Evolutionary conservation across 495 filamentous ascomycete species (phyloP), one percentile per base, ranked within the genome.

Genomic region (Oidiodendron maius): DNA sequence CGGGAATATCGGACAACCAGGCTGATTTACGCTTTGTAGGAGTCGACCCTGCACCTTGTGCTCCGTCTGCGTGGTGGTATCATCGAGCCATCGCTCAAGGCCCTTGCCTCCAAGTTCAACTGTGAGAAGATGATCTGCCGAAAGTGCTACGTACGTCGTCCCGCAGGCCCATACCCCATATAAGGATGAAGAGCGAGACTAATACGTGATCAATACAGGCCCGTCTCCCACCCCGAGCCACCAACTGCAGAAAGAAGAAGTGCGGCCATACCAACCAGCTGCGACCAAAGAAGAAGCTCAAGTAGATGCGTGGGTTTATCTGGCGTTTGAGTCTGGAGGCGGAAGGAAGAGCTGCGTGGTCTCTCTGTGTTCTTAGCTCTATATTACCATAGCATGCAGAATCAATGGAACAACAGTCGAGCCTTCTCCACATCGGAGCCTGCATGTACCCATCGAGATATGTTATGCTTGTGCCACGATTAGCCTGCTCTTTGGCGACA

Each of bases 61-160:
- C 91, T 98, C 68, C 90, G 93, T 80, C 91, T 98, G 60, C 91
- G 93, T 78, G 93, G 93, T 75, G 93, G 93, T 76, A 91, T 98
- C 77, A 98, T 98, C 66, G 93, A 98, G 80, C 93, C 93, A 63
- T 95, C 89, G 61, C 82, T 98, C 63, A 98, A 98, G 83, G 94
- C 89, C 51, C 84, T 98, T 56, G 93, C 93, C 58, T 86, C 82
- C 76, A 96, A 96, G 80, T 97, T 90, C 83, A 98, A 98, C 80
- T 96, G 91, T 85, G 93, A 98, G 55, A 98, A 98, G 86, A 87
- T 87, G 82, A 95, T 98, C 74, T 98, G 93, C 86, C 91, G 93
- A 77, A 96, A 98, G 83, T 98, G 91, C 84, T 96, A 96, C 71
- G 87, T 90, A 78, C 59, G 83, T 82, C 41, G 17, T 39, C 42